phyloP scores from a whole-genome alignment of 1,139 yeast species.

The Candida tropicalis region DNA sequence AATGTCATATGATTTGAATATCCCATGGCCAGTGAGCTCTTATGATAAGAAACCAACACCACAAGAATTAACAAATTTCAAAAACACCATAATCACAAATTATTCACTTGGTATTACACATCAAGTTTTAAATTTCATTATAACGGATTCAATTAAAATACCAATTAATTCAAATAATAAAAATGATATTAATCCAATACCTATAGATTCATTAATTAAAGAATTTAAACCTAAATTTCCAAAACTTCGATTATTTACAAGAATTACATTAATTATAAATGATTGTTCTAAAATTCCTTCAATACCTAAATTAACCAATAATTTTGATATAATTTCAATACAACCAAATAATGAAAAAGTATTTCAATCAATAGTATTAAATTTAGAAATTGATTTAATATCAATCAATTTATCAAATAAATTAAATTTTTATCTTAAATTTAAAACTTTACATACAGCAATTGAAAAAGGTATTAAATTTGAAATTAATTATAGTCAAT shows the following conservation, averaged over 20 bases:
- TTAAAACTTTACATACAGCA: conserved; percentile 83
- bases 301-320: conserved; percentile 58
- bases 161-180: conserved; percentile 49
- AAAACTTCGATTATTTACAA: conserved; percentile 55
- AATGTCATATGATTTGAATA: conserved; percentile 68
- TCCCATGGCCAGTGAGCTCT: conserved; percentile 73
- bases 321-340: conserved; percentile 80
- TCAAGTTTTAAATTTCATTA: conserved; percentile 69
- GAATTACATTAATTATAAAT: conserved; percentile 74
- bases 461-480: conserved; percentile 79
- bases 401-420: conserved; percentile 69
- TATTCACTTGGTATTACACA: conserved; percentile 70
- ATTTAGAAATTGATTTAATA: conserved; percentile 76
- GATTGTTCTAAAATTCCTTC: conserved; percentile 81
- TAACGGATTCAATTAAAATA: conserved; percentile 58
- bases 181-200: conserved; percentile 40
- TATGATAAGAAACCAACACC: conserved; percentile 44
- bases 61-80: conserved; percentile 45
- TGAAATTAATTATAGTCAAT: conserved; percentile 71
- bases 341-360: conserved; percentile 82
- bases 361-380: conserved; percentile 69
- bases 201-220: conserved; percentile 24
- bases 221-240: conserved; percentile 39
- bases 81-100: conserved; percentile 55
- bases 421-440: conserved; percentile 77